Conservation (phyloP, 208 protist species). For the Trypanosoma rangeli region DNA sequence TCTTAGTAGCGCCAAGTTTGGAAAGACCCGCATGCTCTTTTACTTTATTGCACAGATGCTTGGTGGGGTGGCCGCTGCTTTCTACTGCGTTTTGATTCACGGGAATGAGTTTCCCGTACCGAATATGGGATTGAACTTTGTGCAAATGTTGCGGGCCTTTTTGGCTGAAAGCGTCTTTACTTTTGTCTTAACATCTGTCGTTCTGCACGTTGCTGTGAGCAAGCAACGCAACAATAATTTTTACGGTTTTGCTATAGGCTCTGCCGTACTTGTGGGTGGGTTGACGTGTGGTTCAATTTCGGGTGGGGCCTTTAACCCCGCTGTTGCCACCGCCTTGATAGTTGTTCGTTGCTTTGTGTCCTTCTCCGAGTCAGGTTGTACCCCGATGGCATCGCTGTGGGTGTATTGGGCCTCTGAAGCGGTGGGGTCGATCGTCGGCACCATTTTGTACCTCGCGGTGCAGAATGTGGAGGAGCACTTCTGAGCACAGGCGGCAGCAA, state of each 20-base stretch:
- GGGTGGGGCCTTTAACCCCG: conserved; percentile 80
- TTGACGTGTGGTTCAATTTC: conserved; percentile 62
- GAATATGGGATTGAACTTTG: conserved; percentile 63
- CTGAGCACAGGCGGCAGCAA: conserved; percentile 16
- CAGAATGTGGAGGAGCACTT: conserved; percentile 53
- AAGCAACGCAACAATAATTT: conserved; percentile 75
- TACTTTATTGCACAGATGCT: conserved; percentile 79
- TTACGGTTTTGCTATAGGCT: conserved; percentile 79
- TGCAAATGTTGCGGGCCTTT: conserved; percentile 65
- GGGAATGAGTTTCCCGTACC: conserved; percentile 61
- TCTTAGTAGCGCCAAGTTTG: conserved; percentile 58
- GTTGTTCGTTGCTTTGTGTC: conserved; percentile 66
- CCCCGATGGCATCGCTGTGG: conserved; percentile 62
- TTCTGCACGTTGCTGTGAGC: conserved; percentile 72
- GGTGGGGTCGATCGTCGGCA: conserved; percentile 60
- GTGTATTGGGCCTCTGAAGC: conserved; percentile 69
- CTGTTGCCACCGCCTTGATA: conserved; percentile 63
- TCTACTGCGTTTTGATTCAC: conserved; percentile 69
- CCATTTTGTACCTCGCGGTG: conserved; percentile 71
- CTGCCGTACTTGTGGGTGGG: conserved; percentile 64
- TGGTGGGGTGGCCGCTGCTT: conserved; percentile 52
- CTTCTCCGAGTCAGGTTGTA: conserved; percentile 40
- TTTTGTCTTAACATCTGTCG: conserved; percentile 77
- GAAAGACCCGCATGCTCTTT: conserved; percentile 52
- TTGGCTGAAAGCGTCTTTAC: conserved; percentile 79